Conservation (phyloP, 2,329 filamentous ascomycete genomes). For the Epichloe hybrida region DNA sequence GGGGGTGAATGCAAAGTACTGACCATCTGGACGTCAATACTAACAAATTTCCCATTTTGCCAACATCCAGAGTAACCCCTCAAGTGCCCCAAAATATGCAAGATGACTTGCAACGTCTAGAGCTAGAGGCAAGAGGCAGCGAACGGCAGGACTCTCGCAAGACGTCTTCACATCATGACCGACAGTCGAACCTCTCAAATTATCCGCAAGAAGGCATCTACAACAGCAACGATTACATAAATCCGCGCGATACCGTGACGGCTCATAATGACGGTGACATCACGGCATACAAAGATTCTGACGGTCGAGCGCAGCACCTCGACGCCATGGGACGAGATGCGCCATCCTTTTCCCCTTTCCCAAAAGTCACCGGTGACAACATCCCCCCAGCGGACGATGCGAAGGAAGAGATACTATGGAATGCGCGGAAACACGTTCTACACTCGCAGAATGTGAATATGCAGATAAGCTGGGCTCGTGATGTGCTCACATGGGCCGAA, state of each 20-base stretch:
- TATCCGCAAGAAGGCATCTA: conserved; percentile 17
- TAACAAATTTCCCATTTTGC: conserved; percentile 20
- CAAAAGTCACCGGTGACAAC: conserved; percentile 72
- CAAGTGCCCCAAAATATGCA: conserved; percentile 96
- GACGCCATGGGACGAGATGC: conserved; percentile 37
- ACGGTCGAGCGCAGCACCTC: conserved; percentile 22
- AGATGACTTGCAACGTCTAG: conserved; percentile 81
- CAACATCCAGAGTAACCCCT: conserved; percentile 63
- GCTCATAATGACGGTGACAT: conserved; percentile 24
- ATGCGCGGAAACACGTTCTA: conserved; percentile 68
- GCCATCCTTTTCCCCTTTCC: conserved; percentile 85
- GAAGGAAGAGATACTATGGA: conserved; percentile 79
- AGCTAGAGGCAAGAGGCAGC: conserved; percentile 55
- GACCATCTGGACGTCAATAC: conserved; percentile 19
- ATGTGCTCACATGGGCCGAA: conserved; percentile 80
- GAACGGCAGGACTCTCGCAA: conserved; percentile 20
- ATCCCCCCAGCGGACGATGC: conserved; percentile 93
- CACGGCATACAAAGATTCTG: conserved; percentile 24
- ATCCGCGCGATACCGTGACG: conserved; percentile 12
- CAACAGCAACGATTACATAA: conserved; percentile 1
- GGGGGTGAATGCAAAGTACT: not conserved
- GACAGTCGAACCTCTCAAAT: conserved; percentile 31
- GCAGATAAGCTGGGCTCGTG: conserved; percentile 93
- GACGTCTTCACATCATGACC: conserved; percentile 22
- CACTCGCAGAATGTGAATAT: conserved; percentile 91